Base-by-base conservation (phyloP, 768 basidiomycete species). In the Rickenella mellea region DNA sequence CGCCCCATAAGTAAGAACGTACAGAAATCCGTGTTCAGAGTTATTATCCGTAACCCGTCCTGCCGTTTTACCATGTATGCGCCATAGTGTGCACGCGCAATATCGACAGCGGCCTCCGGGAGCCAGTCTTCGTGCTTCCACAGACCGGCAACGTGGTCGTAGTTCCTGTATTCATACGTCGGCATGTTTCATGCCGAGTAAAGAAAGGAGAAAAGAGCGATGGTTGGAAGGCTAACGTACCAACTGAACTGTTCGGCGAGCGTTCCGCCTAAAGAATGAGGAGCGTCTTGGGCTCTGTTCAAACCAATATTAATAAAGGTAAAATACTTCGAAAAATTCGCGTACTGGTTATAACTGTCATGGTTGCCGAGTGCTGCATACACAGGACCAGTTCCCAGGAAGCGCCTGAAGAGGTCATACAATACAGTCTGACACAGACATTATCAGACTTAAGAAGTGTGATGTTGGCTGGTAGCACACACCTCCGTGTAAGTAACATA, bases 301-400 rank as follows among this genome's bases (percentile, higher is more conserved):
- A 12, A 26, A 21, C 17, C n/a, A 40, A 40, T 5, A 28, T 40
- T 9, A 21, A 11, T 14, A 26, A 22, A 7, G 14, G 4, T 25
- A 39, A 46, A 44, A 15, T 41, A n/a, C n/a, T 29, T 36, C 43
- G 27, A 10, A 27, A 39, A 17, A 22, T 25, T 19, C 7, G 51
- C 72, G 24, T 46, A 81, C 77, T 76, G 69, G 49, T 78, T 77
- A 55, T 78, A 83, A 30, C 69, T 78, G 54, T 88, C 84, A 51
- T 88, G 84, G 55, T 88, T 88, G 7, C 84, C 84, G 7, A 87
- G 62, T 0, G 79, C 74, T 22, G 80, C 76, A 48, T 86, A 88
- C 2, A 86, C 71, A n/a, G 84, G 82, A 0, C 81, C 80, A 11
- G 71, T 65, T 12, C 75, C 76, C 24, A 86, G 66, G 50, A 67